phyloP scores from a whole-genome alignment of 352 stramenopile genomes.

The Globisporangium okanoganense region DNA sequence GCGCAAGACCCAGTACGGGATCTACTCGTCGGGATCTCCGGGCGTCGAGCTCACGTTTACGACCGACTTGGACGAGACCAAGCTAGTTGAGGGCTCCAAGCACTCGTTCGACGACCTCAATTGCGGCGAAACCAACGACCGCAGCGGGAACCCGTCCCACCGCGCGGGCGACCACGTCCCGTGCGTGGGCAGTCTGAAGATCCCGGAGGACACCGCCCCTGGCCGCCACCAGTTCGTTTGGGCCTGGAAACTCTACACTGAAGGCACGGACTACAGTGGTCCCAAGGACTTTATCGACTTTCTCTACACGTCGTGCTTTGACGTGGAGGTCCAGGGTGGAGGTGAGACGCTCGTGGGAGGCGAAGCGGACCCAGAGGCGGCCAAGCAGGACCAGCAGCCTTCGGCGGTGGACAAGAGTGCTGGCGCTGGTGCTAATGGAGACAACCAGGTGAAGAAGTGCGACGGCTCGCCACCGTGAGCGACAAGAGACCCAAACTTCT shows the following conservation, averaged over 20 bases:
- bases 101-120: constrained; percentile 32
- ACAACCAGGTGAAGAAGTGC: neutral
- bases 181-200: constrained; percentile 28
- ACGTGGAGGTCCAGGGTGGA: constrained; percentile 7
- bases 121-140: constrained; percentile 21
- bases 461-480: neutral
- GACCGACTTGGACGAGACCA: constrained; percentile 22
- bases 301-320: constrained; percentile 16
- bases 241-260: constrained; percentile 28
- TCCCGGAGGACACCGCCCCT: constrained; percentile 15
- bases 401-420: neutral
- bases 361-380: neutral
- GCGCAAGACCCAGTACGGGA: constrained; percentile 18
- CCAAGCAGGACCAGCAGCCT: neutral
- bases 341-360: neutral
- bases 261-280: neutral
- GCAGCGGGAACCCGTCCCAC: constrained; percentile 4
- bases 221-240: constrained; percentile 35
- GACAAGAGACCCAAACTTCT: neutral
- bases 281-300: constrained; percentile 8
- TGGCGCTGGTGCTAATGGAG: neutral
- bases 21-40: constrained; percentile 29
- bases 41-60: constrained; percentile 24
- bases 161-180: constrained; percentile 26
- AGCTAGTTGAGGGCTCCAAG: constrained; percentile 22